phyloP scores from a whole-genome alignment of 768 basidiomycete genomes.

The Holtermanniella nyarrowii region DNA sequence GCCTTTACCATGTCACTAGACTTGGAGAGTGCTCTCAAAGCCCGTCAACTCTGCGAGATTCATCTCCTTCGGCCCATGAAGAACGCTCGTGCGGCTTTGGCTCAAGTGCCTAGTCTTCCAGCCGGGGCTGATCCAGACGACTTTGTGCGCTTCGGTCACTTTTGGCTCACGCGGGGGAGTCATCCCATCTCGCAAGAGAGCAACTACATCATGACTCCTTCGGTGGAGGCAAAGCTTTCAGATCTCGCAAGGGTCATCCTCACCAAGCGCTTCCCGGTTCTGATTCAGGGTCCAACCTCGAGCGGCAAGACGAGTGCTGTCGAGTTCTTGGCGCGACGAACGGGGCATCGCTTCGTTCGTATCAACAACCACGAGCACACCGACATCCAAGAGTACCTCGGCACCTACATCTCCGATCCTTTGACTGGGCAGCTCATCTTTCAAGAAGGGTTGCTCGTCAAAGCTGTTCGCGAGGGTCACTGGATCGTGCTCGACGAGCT shows the following conservation, averaged over 20 bases:
- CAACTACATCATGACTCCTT: slow-evolving; percentile 88
- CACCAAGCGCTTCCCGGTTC: slow-evolving; percentile 79
- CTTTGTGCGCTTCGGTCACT: slow-evolving; percentile 78
- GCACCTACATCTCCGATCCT: slow-evolving; percentile 89
- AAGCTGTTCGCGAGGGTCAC: slow-evolving; percentile 78
- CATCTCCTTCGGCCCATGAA: slow-evolving; percentile 68
- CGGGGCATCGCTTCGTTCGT: slow-evolving; percentile 89
- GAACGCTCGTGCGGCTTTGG: slow-evolving; percentile 64
- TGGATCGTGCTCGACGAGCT: slow-evolving; percentile 98
- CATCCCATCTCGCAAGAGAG: slow-evolving; percentile 51
- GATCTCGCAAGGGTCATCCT: slow-evolving; percentile 86
- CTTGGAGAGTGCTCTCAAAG: slow-evolving; percentile 54
- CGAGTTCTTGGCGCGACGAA: slow-evolving; percentile 83
- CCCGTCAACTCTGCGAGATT: slow-evolving; percentile 59
- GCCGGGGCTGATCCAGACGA: slow-evolving; percentile 45
- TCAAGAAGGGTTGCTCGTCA: slow-evolving; percentile 86
- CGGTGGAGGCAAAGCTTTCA: slow-evolving; percentile 85
- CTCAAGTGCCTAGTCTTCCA: slow-evolving; percentile 57
- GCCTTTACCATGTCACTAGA: slow-evolving; percentile 94
- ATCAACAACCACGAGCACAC: slow-evolving; percentile 99
- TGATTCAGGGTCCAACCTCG: slow-evolving; percentile 96
- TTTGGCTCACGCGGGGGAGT: slow-evolving; percentile 74
- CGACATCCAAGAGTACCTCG: slow-evolving; percentile 96
- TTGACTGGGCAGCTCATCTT: slow-evolving; percentile 87
- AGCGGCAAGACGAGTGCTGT: slow-evolving; percentile 95